Evolutionary conservation across 2,329 filamentous ascomycete genomes (phyloP).

Genomic region (Ceratocystis smalleyi): DNA sequence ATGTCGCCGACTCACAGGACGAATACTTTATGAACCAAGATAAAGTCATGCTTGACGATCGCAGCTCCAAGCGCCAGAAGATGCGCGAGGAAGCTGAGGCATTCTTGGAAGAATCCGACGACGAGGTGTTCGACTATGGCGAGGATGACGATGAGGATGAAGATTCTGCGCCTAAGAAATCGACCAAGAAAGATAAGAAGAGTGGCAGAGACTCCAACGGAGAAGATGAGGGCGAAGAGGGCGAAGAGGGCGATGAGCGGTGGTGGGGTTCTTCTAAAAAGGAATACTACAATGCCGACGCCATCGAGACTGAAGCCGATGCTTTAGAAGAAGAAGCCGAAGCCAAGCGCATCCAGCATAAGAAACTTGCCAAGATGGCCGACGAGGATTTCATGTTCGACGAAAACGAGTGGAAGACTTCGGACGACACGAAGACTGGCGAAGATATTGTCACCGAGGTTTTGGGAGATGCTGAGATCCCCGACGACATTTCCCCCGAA

Average conservation of each 20-base stretch:
- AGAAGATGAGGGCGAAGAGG: constrained; percentile 45
- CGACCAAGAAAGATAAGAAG: constrained; percentile 19
- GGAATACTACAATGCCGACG: constrained; percentile 86
- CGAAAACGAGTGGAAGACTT: constrained; percentile 65
- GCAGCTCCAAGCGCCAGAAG: constrained; percentile 59
- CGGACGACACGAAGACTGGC: constrained; percentile 35
- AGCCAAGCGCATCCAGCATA: constrained; percentile 74
- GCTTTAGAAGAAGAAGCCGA: constrained; percentile 87
- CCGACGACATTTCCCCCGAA: constrained; percentile 58
- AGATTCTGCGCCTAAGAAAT: constrained; percentile 28
- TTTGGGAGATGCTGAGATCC: constrained; percentile 69
- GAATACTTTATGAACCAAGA: constrained; percentile 82
- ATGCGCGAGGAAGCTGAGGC: constrained; percentile 52
- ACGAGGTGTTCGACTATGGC: constrained; percentile 40
- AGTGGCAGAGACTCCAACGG: constrained; percentile 25
- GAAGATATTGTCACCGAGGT: constrained; percentile 59
- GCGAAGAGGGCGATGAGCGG: constrained; percentile 43
- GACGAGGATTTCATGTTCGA: constrained; percentile 91
- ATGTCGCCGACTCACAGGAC: constrained; percentile 86
- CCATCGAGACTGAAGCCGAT: constrained; percentile 45
- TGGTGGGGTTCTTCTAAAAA: constrained; percentile 80
- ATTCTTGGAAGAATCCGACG: constrained; percentile 44
- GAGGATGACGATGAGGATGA: constrained; percentile 28
- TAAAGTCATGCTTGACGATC: constrained; percentile 67
- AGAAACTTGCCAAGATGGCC: constrained; percentile 75